A percentile compares a stretch with the other conserved stretches of the same genome.
These are phyloP conservation scores for Pyricularia sp. DNA, from an alignment of 2,329 filamentous ascomycete species.

Conservation along the genomic window DNA sequence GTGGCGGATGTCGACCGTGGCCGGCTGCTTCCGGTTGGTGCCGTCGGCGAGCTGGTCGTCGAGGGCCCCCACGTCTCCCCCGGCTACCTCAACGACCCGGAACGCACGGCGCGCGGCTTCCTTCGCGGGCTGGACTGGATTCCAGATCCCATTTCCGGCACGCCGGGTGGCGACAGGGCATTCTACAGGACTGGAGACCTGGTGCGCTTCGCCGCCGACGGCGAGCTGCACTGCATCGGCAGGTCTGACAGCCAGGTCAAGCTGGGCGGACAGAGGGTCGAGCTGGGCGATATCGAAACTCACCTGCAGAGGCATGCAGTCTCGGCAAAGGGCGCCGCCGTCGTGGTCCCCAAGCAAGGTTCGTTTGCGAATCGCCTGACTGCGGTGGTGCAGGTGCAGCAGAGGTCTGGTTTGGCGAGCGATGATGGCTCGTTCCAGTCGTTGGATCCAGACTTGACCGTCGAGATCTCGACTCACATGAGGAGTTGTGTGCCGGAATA, in stretches of 20 bases:
- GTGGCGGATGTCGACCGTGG: slow-evolving; percentile 25
- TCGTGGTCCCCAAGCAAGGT: not conserved
- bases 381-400: not conserved
- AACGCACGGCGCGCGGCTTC: not conserved
- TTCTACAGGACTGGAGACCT: slow-evolving; percentile 1
- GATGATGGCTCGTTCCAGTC: no score
- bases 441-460: no score
- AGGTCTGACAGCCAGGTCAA: not conserved
- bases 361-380: no score
- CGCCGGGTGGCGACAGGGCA: not conserved
- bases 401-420: no score
- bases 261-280: not conserved
- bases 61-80: slow-evolving; percentile 27
- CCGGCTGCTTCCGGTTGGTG: slow-evolving; percentile 20
- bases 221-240: not conserved
- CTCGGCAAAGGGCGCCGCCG: not conserved
- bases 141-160: slow-evolving; percentile 7
- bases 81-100: slow-evolving; percentile 24
- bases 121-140: not conserved
- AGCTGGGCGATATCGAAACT: slow-evolving; percentile 5
- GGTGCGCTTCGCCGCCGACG: not conserved
- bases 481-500: slow-evolving; percentile 11
- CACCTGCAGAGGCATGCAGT: not conserved
- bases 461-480: no score
- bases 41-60: slow-evolving; percentile 29